These are phyloP conservation scores for Penicillium longicatenatum DNA, from an alignment of 495 filamentous ascomycete genomes.

Conservation along the genomic window DNA sequence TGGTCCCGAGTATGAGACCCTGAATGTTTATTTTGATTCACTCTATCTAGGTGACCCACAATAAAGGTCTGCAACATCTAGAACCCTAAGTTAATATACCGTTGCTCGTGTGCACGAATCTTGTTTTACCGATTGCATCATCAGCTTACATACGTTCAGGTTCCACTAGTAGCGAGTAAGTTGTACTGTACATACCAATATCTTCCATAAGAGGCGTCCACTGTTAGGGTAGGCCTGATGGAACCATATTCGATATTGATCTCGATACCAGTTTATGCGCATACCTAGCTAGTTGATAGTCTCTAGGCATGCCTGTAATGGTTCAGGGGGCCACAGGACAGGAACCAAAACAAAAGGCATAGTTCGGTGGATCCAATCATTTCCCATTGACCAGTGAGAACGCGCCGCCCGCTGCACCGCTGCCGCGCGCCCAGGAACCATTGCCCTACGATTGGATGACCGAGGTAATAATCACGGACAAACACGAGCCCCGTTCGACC, in stretches of 20 bases:
- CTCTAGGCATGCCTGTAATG: not conserved
- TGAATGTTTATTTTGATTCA: slow-evolving; percentile 1
- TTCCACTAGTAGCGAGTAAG: not conserved
- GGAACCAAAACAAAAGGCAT: slow-evolving; percentile 5
- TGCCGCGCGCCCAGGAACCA: slow-evolving; percentile 1
- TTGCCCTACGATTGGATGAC: not conserved
- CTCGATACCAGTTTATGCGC: not conserved
- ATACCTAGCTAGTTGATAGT: not conserved
- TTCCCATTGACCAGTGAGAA: not conserved
- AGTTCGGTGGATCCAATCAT: not conserved
- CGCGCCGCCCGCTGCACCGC: not conserved
- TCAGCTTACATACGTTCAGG: not conserved
- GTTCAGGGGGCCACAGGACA: not conserved
- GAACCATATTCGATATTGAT: not conserved
- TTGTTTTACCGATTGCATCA: not conserved
- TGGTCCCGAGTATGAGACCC: not conserved
- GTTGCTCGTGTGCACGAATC: not conserved
- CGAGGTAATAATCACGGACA: not conserved
- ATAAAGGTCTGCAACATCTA: not conserved
- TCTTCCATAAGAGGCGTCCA: not conserved
- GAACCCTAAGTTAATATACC: not conserved
- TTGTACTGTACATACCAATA: not conserved
- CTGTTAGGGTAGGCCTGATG: not conserved
- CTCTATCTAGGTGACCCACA: not conserved
- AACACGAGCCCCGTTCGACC: not conserved